Percentiles rank a stretch among this genome's conserved stretches.
phyloP scores from a whole-genome alignment of 306 rosid genomes.

The Cicer pinnatifidum region DNA sequence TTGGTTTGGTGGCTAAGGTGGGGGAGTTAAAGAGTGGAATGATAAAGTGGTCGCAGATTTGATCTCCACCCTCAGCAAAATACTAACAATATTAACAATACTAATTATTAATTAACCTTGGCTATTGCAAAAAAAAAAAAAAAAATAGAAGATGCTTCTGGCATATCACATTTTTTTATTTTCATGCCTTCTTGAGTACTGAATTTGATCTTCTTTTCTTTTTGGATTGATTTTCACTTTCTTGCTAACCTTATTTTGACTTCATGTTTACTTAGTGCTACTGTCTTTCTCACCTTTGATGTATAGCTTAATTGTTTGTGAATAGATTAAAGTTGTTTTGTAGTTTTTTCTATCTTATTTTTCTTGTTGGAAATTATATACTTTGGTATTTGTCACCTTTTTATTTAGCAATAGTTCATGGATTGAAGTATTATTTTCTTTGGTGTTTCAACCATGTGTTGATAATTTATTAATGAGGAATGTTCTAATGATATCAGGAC shows the following conservation, averaged over 20 bases:
- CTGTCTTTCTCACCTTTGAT: not conserved
- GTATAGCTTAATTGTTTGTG: conserved; percentile 10
- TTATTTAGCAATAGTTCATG: not conserved
- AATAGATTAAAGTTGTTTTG: not conserved
- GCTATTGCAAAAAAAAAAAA: too few relatives aligned
- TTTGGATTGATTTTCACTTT: conserved; percentile 8
- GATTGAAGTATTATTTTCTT: not conserved
- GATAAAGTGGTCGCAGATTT: too few relatives aligned
- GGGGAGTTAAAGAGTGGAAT: too few relatives aligned
- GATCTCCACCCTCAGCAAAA: too few relatives aligned
- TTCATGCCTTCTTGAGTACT: not conserved
- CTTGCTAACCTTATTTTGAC: conserved; percentile 12
- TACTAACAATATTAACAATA: too few relatives aligned
- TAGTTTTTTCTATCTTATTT: not conserved
- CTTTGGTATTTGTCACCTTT: not conserved
- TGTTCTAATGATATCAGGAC: conserved; percentile 59
- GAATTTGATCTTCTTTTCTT: not conserved
- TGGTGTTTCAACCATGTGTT: not conserved
- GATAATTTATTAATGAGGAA: conserved; percentile 28
- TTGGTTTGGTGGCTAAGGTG: too few relatives aligned
- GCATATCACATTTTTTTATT: conserved; percentile 12
- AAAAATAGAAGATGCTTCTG: not conserved
- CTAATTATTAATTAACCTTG: too few relatives aligned
- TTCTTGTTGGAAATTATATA: conserved; percentile 11
- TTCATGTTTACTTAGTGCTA: conserved; percentile 19